Conservation (phyloP, 2,329 filamentous ascomycete genomes). For the Hypoxylon sp. region DNA sequence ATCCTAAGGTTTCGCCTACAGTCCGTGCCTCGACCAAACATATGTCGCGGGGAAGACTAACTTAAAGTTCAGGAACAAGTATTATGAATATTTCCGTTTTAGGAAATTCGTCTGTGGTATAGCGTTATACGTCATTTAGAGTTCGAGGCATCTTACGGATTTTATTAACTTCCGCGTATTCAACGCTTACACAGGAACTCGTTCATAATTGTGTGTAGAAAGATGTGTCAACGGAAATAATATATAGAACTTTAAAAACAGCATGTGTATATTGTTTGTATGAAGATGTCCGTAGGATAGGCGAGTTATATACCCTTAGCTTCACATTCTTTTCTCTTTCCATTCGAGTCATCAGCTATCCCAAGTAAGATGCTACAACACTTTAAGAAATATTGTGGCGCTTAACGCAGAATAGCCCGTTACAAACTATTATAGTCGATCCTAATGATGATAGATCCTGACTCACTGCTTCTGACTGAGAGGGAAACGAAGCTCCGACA, state of each 20-base stretch:
- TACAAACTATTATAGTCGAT: not conserved
- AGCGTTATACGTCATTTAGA: not conserved
- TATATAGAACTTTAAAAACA: too few species aligned
- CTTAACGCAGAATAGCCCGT: not conserved
- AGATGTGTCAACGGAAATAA: too few species aligned
- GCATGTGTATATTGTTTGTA: not conserved
- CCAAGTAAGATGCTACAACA: not conserved
- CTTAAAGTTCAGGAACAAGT: not conserved
- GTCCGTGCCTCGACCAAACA: not conserved
- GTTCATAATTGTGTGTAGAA: too few species aligned
- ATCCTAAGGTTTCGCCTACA: too few species aligned
- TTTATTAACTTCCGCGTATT: not conserved
- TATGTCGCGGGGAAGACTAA: not conserved
- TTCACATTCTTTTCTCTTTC: not conserved
- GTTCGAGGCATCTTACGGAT: not conserved
- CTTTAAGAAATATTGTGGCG: not conserved
- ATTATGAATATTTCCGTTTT: not conserved
- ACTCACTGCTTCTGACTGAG: not conserved
- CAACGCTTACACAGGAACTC: not conserved
- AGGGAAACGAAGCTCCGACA: not conserved
- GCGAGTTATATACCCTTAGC: not conserved
- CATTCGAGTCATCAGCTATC: not conserved
- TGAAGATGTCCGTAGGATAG: not conserved
- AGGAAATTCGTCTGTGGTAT: not conserved
- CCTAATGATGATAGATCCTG: not conserved